These are phyloP conservation scores for Metschnikowia cubensis DNA, from an alignment of 805 yeast species.

Conservation along the genomic window DNA sequence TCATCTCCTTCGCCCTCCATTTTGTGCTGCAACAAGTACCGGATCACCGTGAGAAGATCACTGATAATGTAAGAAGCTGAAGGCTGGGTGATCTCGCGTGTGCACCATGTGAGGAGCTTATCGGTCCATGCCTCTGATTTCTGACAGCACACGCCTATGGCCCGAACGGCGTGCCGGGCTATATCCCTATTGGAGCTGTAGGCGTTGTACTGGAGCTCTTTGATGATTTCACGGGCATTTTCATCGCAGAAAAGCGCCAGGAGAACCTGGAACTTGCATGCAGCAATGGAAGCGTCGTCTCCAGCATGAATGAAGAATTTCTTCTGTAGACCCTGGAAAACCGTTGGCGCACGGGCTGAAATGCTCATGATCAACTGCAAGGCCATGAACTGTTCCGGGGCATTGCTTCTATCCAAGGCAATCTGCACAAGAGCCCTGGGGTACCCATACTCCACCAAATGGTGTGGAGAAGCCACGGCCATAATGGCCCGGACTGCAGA, in stretches of 20 bases:
- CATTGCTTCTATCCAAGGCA: conserved; percentile 23
- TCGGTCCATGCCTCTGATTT: conserved; percentile 45
- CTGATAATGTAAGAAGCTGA: conserved; percentile 36
- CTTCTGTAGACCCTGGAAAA: conserved; percentile 34
- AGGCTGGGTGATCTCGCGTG: conserved; percentile 39
- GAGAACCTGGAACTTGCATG: conserved; percentile 57
- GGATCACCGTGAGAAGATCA: conserved; percentile 68
- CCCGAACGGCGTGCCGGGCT: conserved; percentile 50
- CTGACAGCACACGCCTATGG: conserved; percentile 59
- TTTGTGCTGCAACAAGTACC: conserved; percentile 64
- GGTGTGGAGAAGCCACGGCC: conserved; percentile 55
- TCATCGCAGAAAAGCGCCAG: conserved; percentile 52
- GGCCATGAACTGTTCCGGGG: conserved; percentile 29
- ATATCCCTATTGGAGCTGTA: conserved; percentile 20
- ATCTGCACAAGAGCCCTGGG: conserved; percentile 48
- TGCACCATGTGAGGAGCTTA: conserved; percentile 61
- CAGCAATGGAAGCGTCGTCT: conserved; percentile 45
- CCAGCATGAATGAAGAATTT: conserved; percentile 54
- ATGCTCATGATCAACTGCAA: conserved; percentile 41
- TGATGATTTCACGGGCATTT: conserved; percentile 49
- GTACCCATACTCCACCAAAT: conserved; percentile 46
- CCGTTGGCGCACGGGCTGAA: conserved; percentile 9
- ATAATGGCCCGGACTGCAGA: conserved; percentile 55
- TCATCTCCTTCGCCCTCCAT: conserved; percentile 20
- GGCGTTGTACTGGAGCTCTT: conserved; percentile 62